phyloP scores from a whole-genome alignment of 2,329 filamentous ascomycete genomes.

The Eutypella sp. region DNA sequence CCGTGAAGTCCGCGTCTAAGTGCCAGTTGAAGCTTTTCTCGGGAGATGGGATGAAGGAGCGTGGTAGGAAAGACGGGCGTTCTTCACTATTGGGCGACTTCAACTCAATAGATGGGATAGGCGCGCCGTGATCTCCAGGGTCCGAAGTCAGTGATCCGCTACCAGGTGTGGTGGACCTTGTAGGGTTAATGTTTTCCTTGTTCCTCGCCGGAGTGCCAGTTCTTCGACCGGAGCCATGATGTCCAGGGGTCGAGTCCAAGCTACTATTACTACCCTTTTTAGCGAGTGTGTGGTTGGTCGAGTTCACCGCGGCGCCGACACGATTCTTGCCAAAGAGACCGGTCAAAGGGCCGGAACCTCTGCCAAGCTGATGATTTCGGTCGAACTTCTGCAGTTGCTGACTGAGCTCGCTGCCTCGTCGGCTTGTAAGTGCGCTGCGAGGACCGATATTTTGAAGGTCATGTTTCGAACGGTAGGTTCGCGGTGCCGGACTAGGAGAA shows the following conservation, averaged over 20 bases:
- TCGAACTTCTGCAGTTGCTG: slow-evolving; percentile 26
- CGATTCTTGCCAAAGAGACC: slow-evolving; percentile 32
- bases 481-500: slow-evolving; percentile 27
- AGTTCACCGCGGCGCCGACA: slow-evolving; percentile 31
- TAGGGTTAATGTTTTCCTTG: slow-evolving; percentile 4
- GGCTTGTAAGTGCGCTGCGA: slow-evolving; percentile 16
- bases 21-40: slow-evolving; percentile 53
- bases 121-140: slow-evolving; percentile 6
- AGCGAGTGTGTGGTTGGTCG: slow-evolving; percentile 27
- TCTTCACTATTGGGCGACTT: slow-evolving; percentile 14
- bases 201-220: slow-evolving; percentile 9
- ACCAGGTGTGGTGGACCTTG: background rate
- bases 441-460: slow-evolving; percentile 12
- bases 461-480: slow-evolving; percentile 13
- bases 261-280: slow-evolving; percentile 32
- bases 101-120: slow-evolving; percentile 22
- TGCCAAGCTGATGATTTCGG: slow-evolving; percentile 21
- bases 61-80: slow-evolving; percentile 16
- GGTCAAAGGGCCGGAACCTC: slow-evolving; percentile 18
- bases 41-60: slow-evolving; percentile 30
- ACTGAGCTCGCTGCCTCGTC: slow-evolving; percentile 26
- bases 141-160: background rate
- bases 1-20: slow-evolving; percentile 54
- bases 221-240: slow-evolving; percentile 13
- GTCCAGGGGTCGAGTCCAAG: slow-evolving; percentile 21